Evolutionary conservation across 257 asterid genomes (phyloP), one percentile per base, ranked within the genome.

Genomic region (Jacaranda copaia): DNA sequence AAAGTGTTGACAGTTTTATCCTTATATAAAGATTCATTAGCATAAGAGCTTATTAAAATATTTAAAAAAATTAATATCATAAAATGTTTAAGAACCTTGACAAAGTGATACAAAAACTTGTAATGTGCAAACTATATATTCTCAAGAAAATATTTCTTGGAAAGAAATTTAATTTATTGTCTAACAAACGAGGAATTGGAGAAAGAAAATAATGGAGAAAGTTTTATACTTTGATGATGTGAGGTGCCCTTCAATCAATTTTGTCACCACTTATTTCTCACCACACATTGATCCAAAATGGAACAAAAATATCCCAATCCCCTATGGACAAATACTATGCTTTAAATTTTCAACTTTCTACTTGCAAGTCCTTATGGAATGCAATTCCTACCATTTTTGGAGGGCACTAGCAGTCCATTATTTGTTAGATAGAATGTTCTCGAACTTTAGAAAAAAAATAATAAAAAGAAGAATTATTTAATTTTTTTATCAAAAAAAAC

Each of bases 291-390:
- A 72, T 73, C 32, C 39, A 40, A 73, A 77, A 53, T 13, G 6
- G 14, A 35, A 58, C 5, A 43, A 75, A 25, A 42, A 16, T 59
- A 52, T 20, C 35, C 53, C 45, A 19, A 48, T 71, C 67, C 59
- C 72, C 58, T 67, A 77, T 68, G 55, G 80, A 56, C 68, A 52
- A 81, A 73, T 42, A 59, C 5, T 20, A 75, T 70, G 72, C 77
- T 52, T 77, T 51, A 5, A 77, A 67, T 9, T 20, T 16, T 71
- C 67, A 36, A 39, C 19, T 18, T 67, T 59, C 77, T 42, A 68
- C 39, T 20, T 40, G 40, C 66, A 67, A 48, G 15, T 66, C 74
- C 45, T 55, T 38, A 46, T 45, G 64, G 82, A 73, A 73, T 56
- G 62, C 52, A 60, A 61, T 70, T 70, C 80, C 74, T 25, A 12